Percentiles rank a stretch among this genome's conserved stretches.
These are phyloP conservation scores for Umbelopsis sp. DNA, from an alignment of 192 early-diverging fungal genomes.

Conservation along the genomic window DNA sequence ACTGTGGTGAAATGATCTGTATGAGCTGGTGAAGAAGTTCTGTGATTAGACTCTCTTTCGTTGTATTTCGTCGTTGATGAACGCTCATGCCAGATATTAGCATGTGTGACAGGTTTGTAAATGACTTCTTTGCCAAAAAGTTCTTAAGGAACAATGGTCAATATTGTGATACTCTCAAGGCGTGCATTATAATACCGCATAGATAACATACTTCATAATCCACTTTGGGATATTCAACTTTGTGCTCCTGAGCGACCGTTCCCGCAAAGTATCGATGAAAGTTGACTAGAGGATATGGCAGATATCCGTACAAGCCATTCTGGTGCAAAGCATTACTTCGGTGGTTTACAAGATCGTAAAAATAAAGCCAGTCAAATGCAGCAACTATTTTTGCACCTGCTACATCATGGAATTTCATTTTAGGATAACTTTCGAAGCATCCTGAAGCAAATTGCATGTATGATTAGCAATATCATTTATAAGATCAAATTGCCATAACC, in stretches of 20 bases:
- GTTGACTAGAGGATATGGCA: constrained; percentile 68
- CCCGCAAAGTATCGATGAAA: constrained; percentile 86
- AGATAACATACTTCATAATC: constrained; percentile 68
- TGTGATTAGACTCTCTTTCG: constrained; percentile 39
- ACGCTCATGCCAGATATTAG: constrained; percentile 52
- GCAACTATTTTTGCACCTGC: constrained; percentile 66
- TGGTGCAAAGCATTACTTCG: constrained; percentile 46
- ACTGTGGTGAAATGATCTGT: constrained; percentile 76
- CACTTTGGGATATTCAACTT: constrained; percentile 73
- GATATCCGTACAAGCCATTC: constrained; percentile 64
- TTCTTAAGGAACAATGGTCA: constrained; percentile 21
- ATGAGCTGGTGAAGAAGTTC: constrained; percentile 71
- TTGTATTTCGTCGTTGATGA: constrained; percentile 50
- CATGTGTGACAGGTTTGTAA: constrained; percentile 54
- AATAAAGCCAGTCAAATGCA: constrained; percentile 76
- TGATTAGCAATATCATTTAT: neutral
- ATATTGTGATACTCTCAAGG: neutral
- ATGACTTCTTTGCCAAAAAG: constrained; percentile 48
- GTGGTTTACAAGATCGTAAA: constrained; percentile 77
- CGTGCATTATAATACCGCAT: neutral
- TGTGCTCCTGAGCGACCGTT: constrained; percentile 48
- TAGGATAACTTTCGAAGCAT: constrained; percentile 90
- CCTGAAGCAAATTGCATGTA: constrained; percentile 43
- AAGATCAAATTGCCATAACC: neutral
- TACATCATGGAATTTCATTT: constrained; percentile 78